A percentile compares a stretch with the other conserved stretches of the same genome.
These are phyloP conservation scores for Hyphopichia wangnamkhiaoensis DNA, from an alignment of 1,139 yeast genomes.

Conservation along the genomic window DNA sequence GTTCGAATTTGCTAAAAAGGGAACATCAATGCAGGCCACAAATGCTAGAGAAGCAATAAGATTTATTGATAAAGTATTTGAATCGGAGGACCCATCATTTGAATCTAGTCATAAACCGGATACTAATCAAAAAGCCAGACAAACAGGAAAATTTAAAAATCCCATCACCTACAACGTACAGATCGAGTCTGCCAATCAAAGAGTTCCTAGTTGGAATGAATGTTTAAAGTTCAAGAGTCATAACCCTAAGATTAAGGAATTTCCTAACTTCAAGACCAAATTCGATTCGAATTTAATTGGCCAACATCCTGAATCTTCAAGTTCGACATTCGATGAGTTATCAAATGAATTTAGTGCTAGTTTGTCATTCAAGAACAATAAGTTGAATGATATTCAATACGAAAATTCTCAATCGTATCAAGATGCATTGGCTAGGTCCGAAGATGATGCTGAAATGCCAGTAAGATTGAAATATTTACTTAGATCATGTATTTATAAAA, in stretches of 20 bases:
- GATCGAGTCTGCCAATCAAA: conserved; percentile 41
- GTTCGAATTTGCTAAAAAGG: conserved; percentile 55
- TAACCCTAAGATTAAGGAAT: conserved; percentile 47
- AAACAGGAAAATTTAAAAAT: conserved; percentile 8
- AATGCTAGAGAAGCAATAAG: conserved; percentile 60
- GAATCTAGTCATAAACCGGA: no score
- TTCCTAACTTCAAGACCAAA: conserved; percentile 44
- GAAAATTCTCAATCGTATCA: conserved; percentile 33
- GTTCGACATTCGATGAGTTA: conserved; percentile 9
- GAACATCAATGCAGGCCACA: conserved; percentile 53
- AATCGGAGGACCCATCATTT: no score
- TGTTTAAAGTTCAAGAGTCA: conserved; percentile 47
- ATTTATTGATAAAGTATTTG: conserved; percentile 48
- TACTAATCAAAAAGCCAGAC: no score
- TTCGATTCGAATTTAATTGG: conserved; percentile 33
- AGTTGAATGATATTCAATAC: conserved; percentile 30
- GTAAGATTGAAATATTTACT: conserved; percentile 48
- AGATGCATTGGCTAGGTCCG: conserved; percentile 28
- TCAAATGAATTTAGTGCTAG: conserved; percentile 10
- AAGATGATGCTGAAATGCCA: conserved; percentile 49
- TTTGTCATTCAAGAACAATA: conserved; percentile 11
- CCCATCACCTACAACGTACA: conserved; percentile 20
- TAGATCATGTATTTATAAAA: conserved; percentile 52
- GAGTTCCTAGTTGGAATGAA: conserved; percentile 51
- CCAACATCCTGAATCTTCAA: conserved; percentile 10